These are phyloP conservation scores for Spatholobus suberectus DNA, from an alignment of 306 rosid genomes.

Conservation along the genomic window DNA sequence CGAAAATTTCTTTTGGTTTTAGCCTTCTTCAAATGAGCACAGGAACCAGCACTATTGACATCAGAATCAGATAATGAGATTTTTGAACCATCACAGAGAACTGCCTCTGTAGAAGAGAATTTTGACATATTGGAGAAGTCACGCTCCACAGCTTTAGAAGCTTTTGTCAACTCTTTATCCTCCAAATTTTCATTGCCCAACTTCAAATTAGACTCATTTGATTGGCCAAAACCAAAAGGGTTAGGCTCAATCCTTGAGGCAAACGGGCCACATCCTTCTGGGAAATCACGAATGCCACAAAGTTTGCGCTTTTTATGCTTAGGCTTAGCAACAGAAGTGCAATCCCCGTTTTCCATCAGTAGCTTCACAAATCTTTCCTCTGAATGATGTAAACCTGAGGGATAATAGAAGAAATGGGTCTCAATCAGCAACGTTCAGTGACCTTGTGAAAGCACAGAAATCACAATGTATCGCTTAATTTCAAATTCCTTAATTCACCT, in stretches of 20 bases:
- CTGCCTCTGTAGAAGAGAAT: not conserved
- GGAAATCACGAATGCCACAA: not conserved
- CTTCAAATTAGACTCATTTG: not conserved
- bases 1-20: too few species aligned
- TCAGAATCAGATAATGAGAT: too few species aligned
- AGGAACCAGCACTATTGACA: too few species aligned
- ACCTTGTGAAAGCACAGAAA: too few species aligned
- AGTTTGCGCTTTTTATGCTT: not conserved
- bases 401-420: not conserved
- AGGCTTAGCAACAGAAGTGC: not conserved
- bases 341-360: not conserved
- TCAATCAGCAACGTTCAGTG: not conserved
- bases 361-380: not conserved
- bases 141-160: not conserved
- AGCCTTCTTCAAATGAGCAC: not conserved
- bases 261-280: not conserved
- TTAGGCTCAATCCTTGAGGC: not conserved
- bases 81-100: too few species aligned
- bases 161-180: not conserved
- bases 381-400: not conserved
- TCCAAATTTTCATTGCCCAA: not conserved
- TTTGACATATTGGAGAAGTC: not conserved
- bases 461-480: too few species aligned
- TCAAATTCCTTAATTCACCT: too few species aligned
- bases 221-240: not conserved